phyloP scores from a whole-genome alignment of 495 filamentous ascomycete genomes.

The Xeromyces bisporus region DNA sequence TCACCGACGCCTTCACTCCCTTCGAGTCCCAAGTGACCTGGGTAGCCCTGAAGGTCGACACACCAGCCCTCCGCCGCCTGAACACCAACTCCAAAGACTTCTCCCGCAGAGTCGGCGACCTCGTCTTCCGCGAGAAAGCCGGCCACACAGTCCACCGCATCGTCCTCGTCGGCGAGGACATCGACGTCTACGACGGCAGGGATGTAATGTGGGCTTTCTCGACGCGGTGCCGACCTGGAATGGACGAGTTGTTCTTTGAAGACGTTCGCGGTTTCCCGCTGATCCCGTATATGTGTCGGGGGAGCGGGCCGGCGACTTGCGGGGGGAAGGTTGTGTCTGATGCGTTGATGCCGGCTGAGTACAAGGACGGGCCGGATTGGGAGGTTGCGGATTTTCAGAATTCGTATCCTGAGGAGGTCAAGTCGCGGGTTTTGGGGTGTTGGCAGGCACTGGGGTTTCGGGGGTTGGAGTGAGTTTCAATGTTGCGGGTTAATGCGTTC shows the following conservation, averaged over 20 bases:
- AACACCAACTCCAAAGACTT: slow-evolving; percentile 17
- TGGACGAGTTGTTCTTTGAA: slow-evolving; percentile 22
- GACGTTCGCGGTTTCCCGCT: slow-evolving; percentile 23
- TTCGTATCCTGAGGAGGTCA: slow-evolving; percentile 19
- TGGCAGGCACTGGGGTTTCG: slow-evolving; percentile 20
- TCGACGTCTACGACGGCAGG: slow-evolving; percentile 19
- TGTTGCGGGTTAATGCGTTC: too few relatives aligned
- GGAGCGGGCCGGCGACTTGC: slow-evolving; percentile 8
- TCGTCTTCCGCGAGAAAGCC: slow-evolving; percentile 22
- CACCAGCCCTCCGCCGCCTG: slow-evolving; percentile 11
- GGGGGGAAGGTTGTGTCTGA: slow-evolving; percentile 27
- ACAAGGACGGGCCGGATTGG: slow-evolving; percentile 17
- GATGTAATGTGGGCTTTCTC: slow-evolving; percentile 29
- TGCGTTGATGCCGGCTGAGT: slow-evolving; percentile 20
- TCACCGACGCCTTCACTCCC: slow-evolving; percentile 20
- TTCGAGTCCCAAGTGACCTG: slow-evolving; percentile 27
- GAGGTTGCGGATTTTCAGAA: slow-evolving; percentile 17
- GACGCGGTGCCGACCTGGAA: slow-evolving; percentile 20
- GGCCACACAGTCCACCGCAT: slow-evolving; percentile 23
- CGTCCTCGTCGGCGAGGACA: slow-evolving; percentile 22
- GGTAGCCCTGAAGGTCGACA: slow-evolving; percentile 22
- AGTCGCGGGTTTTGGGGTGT: slow-evolving; percentile 15
- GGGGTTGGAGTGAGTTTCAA: too few relatives aligned
- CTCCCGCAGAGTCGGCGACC: slow-evolving; percentile 14
- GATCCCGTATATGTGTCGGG: slow-evolving; percentile 23